These are phyloP conservation scores for Solanum megistacrolobum DNA, from an alignment of 257 asterid genomes.

Conservation along the genomic window DNA sequence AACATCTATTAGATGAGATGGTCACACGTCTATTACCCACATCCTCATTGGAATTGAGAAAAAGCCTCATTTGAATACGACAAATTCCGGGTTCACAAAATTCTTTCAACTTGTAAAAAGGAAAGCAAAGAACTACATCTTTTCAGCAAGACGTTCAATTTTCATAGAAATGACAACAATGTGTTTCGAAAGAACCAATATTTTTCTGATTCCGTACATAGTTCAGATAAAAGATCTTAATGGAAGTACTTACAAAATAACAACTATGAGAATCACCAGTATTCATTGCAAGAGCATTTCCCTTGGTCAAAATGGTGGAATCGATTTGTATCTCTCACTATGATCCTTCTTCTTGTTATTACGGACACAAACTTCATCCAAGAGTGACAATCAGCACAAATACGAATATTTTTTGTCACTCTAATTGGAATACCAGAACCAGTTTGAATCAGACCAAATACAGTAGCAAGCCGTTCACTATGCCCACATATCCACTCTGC, in stretches of 20 bases:
- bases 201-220: not conserved
- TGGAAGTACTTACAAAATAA: not conserved
- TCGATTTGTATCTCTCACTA: constrained; percentile 15
- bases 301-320: constrained; percentile 25
- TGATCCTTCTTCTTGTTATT: constrained; percentile 5
- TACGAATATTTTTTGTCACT: constrained; percentile 41
- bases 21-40: not conserved
- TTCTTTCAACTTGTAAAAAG: not conserved
- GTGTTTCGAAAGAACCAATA: not conserved
- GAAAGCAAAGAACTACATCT: not conserved
- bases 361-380: constrained; percentile 18
- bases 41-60: not conserved
- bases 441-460: constrained; percentile 25
- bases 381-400: constrained; percentile 34
- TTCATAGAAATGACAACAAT: not conserved
- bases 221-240: not conserved
- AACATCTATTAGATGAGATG: not conserved
- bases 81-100: not conserved
- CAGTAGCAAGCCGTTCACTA: constrained; percentile 36
- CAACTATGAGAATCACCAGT: constrained; percentile 11
- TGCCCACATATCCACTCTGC: constrained; percentile 44
- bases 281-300: constrained; percentile 14
- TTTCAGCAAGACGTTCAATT: not conserved
- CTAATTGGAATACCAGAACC: constrained; percentile 37
- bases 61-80: not conserved